A percentile compares a stretch with the other conserved stretches of the same genome.
Conservation (phyloP, 2,329 filamentous ascomycete genomes). For the Lecanicillium sp. region DNA sequence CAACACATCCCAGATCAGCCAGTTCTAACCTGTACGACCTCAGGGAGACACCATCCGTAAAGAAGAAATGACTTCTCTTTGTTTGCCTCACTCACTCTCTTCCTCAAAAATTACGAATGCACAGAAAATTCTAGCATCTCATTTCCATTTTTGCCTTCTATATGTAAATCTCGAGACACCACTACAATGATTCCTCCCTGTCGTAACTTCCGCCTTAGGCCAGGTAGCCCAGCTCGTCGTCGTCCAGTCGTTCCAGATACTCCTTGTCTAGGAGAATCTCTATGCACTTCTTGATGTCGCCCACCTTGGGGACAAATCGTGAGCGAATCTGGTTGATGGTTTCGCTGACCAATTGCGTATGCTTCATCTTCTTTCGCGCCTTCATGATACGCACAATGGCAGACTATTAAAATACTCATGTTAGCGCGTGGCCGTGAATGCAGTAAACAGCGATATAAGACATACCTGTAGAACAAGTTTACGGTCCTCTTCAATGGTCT, state of each 20-base stretch:
- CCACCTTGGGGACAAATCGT: slow-evolving; percentile 86
- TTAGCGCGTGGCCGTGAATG: slow-evolving; percentile 14
- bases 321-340: slow-evolving; percentile 92
- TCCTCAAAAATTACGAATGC: too few relatives aligned
- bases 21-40: too few relatives aligned
- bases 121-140: too few relatives aligned
- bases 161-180: too few relatives aligned
- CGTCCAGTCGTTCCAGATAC: slow-evolving; percentile 91
- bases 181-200: too few relatives aligned
- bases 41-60: too few relatives aligned
- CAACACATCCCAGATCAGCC: too few relatives aligned
- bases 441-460: slow-evolving; percentile 1
- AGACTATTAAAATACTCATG: slow-evolving; percentile 53
- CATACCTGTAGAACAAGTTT: slow-evolving; percentile 94
- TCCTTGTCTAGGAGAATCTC: slow-evolving; percentile 98
- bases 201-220: too few relatives aligned
- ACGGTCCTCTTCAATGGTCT: slow-evolving; percentile 97
- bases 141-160: too few relatives aligned
- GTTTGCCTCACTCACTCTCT: too few relatives aligned
- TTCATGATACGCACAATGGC: slow-evolving; percentile 99
- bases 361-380: slow-evolving; percentile 97
- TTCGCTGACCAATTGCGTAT: slow-evolving; percentile 86
- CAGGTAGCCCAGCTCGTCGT: slow-evolving; percentile 89
- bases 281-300: slow-evolving; percentile 99
- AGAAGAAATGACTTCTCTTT: too few relatives aligned